These are phyloP conservation scores for Backusella macrospora DNA, from an alignment of 192 early-diverging fungal genomes.

Conservation along the genomic window DNA sequence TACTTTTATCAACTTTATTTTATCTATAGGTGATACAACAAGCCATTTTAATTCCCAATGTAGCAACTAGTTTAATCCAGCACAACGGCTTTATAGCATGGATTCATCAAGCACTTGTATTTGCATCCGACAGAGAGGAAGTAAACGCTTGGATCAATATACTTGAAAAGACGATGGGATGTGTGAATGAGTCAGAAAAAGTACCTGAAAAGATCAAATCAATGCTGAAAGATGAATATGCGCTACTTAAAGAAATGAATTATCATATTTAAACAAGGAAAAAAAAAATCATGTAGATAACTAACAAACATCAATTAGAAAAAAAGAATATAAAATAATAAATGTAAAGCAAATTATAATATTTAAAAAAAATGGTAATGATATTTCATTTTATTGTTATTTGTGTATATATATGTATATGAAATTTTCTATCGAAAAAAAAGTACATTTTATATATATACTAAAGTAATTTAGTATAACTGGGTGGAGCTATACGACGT, in stretches of 20 bases:
- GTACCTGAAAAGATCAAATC: slow-evolving; percentile 23
- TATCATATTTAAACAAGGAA: neutral
- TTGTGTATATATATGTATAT: neutral
- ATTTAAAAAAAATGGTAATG: no score
- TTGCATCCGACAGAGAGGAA: slow-evolving; percentile 18
- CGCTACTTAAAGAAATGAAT: neutral
- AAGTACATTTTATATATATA: neutral
- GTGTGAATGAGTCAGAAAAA: neutral
- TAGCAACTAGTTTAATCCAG: neutral
- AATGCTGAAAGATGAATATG: slow-evolving; percentile 3
- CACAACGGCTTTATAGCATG: slow-evolving; percentile 31
- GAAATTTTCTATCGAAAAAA: no score
- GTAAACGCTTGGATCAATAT: slow-evolving; percentile 15
- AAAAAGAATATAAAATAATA: neutral
- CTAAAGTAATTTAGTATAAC: slow-evolving; percentile 80
- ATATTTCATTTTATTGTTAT: neutral
- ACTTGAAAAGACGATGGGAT: neutral
- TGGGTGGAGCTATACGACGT: slow-evolving; percentile 83
- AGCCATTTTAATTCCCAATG: slow-evolving; percentile 25
- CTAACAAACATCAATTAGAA: neutral
- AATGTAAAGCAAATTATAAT: neutral
- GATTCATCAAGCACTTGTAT: slow-evolving; percentile 28
- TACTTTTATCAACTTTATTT: neutral
- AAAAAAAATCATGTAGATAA: slow-evolving; percentile 1
- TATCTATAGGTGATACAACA: slow-evolving; percentile 22